Evolutionary conservation across 2,329 filamentous ascomycete genomes (phyloP).

Genomic region (Colletotrichum tanaceti): DNA sequence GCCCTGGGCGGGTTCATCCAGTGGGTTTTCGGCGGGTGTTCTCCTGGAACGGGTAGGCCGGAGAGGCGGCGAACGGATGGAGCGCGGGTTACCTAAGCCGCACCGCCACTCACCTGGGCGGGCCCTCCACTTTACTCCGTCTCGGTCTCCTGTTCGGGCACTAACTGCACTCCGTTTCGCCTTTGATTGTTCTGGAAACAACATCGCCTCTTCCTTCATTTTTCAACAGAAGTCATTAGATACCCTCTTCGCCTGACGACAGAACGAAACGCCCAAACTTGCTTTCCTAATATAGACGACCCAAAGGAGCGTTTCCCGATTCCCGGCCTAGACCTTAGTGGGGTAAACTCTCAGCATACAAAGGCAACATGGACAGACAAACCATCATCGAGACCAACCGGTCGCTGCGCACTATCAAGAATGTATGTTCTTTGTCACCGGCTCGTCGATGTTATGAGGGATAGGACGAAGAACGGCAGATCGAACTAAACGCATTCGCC

Average conservation of each 20-base stretch:
- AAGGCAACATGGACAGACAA: conserved; percentile 60
- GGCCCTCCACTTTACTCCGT: conserved; percentile 36
- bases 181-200: conserved; percentile 37
- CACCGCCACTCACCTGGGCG: conserved; percentile 34
- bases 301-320: background rate
- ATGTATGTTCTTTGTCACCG: conserved; percentile 63
- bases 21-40: conserved; percentile 22
- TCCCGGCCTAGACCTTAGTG: conserved; percentile 9
- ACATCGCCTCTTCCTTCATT: conserved; percentile 23
- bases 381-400: conserved; percentile 79
- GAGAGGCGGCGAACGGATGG: conserved; percentile 11
- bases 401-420: conserved; percentile 88
- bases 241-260: conserved; percentile 6
- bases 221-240: background rate
- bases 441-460: background rate
- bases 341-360: conserved; percentile 17
- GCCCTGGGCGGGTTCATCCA: conserved; percentile 25
- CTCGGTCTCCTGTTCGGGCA: conserved; percentile 30
- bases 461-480: background rate
- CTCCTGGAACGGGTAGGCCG: conserved; percentile 12
- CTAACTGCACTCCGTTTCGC: conserved; percentile 17
- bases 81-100: conserved; percentile 32
- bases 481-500: background rate
- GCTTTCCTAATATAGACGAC: background rate
- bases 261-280: background rate